Evolutionary conservation across 257 asterid genomes (phyloP).

Genomic region (Solanum bulbocastanum): DNA sequence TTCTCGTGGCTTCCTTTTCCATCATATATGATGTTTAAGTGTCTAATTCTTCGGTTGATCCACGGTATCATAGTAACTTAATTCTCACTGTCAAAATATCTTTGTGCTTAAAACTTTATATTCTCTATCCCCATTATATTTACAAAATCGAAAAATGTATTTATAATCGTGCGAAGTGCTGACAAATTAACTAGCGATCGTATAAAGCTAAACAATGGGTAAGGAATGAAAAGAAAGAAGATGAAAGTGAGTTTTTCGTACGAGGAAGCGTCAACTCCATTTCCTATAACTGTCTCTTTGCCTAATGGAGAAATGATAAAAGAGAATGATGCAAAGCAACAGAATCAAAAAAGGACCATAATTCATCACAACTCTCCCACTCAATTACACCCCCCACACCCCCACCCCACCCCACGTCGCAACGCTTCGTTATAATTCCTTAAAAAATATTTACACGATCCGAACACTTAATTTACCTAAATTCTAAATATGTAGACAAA

Average conservation of each 20-base stretch:
- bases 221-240: slow-evolving; percentile 19
- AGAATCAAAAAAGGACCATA: background rate
- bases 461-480: too few relatives aligned
- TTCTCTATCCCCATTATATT: background rate
- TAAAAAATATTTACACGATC: too few relatives aligned
- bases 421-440: background rate
- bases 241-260: slow-evolving; percentile 23
- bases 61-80: background rate
- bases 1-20: background rate
- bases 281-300: slow-evolving; percentile 25
- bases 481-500: background rate
- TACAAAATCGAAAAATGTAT: background rate
- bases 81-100: background rate
- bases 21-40: background rate
- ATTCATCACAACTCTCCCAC: background rate
- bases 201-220: background rate
- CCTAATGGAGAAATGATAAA: slow-evolving; percentile 32
- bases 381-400: background rate
- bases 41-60: background rate
- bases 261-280: slow-evolving; percentile 81
- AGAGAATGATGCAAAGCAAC: slow-evolving; percentile 33
- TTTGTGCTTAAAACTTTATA: too few relatives aligned
- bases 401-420: background rate
- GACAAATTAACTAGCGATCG: too few relatives aligned
- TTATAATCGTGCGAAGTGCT: background rate